Evolutionary conservation across 129 eudicot species (phyloP).

Genomic region (Artemisia argyi): DNA sequence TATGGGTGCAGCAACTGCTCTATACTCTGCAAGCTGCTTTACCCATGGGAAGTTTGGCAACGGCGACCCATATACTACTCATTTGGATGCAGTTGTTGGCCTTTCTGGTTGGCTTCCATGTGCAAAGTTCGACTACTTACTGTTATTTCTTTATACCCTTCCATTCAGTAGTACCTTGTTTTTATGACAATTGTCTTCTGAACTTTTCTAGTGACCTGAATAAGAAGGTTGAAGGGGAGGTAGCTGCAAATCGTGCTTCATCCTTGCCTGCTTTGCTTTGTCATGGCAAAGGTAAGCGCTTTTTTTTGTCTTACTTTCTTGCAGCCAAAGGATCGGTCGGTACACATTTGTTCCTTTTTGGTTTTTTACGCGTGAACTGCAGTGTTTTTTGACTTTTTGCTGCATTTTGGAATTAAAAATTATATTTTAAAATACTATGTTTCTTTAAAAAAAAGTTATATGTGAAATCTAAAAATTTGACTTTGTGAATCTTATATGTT

Average conservation of each 20-base stretch:
- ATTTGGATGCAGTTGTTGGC: conserved; percentile 80
- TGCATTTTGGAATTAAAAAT: background rate
- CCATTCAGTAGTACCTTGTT: background rate
- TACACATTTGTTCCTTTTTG: background rate
- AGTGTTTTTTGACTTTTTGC: background rate
- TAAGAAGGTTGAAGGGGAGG: conserved; percentile 56
- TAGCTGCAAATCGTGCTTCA: conserved; percentile 78
- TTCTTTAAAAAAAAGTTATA: background rate
- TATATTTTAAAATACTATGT: background rate
- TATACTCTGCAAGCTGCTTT: conserved; percentile 74
- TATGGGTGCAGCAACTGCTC: conserved; percentile 91
- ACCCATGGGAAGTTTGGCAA: conserved; percentile 60
- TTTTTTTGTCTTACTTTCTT: background rate
- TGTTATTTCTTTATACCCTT: background rate
- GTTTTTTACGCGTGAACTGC: no score
- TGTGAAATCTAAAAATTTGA: background rate
- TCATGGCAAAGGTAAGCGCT: conserved; percentile 66
- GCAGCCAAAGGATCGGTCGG: background rate
- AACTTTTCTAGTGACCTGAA: conserved; percentile 46
- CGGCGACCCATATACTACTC: conserved; percentile 53
- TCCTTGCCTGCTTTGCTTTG: conserved; percentile 83
- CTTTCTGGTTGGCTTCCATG: conserved; percentile 93
- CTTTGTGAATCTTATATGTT: background rate
- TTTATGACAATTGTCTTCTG: background rate
- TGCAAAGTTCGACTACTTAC: conserved; percentile 56